Conservation (phyloP, 1,284 basidiomycete species). For the Heliocybe sulcata region DNA sequence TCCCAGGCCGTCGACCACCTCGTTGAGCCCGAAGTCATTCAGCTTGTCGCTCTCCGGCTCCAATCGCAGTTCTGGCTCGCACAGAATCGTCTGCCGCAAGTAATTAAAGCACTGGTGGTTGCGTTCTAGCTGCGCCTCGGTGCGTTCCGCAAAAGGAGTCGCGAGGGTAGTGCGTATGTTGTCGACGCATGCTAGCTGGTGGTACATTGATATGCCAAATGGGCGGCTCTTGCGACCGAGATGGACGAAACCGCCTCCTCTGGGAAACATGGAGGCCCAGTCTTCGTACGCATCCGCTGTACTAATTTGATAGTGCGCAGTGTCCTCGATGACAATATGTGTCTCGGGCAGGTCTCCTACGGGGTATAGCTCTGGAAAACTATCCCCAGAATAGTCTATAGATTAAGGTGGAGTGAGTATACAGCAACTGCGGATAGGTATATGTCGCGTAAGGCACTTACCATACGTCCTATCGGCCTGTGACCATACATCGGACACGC, state of each 20-base stretch:
- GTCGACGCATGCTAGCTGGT: conserved; percentile 20
- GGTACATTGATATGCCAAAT: conserved; percentile 7
- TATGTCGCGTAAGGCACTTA: neutral
- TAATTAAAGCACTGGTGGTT: neutral
- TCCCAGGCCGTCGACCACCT: neutral
- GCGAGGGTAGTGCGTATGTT: conserved; percentile 4
- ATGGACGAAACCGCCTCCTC: conserved; percentile 6
- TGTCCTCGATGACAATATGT: conserved; percentile 7
- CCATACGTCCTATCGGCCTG: neutral
- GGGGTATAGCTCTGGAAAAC: neutral
- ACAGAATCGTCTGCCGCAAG: neutral
- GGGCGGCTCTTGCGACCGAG: conserved; percentile 4
- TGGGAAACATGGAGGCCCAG: conserved; percentile 6
- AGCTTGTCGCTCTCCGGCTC: neutral
- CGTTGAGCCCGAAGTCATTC: neutral
- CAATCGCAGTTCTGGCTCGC: neutral
- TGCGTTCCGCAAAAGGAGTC: neutral
- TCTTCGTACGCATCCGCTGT: neutral
- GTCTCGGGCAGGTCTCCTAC: neutral
- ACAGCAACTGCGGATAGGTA: neutral
- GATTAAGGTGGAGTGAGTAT: neutral
- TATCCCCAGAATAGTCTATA: neutral
- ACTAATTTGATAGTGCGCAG: conserved; percentile 3
- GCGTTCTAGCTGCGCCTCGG: conserved; percentile 2
- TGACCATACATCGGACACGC: too few species aligned